Evolutionary conservation across 345 rosid genomes (phyloP), one percentile per base, ranked within the genome.

Genomic region (Gossypium longicalyx): DNA sequence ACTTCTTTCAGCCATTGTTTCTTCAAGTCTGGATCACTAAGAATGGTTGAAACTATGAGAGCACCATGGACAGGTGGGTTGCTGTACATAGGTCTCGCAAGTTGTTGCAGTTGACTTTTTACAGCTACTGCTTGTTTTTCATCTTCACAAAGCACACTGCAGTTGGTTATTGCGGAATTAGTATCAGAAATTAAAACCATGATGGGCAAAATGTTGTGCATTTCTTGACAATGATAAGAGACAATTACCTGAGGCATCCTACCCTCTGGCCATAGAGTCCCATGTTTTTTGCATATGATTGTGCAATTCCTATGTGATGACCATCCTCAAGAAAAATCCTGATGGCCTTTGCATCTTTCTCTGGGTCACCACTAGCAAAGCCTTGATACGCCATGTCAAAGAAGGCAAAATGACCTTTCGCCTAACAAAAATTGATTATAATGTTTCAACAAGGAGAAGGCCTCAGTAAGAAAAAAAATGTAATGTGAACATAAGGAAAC

Each of bases 301-400:
- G 97, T 54, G 98, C 83, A 75, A 94, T 87, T 81, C 98, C 98
- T 75, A 94, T 86, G 25, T 80, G 85, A 82, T 92, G 97, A 57
- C 98, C 95, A 75, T 94, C 98, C 83, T 88, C 84, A 20, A 94
- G 93, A 77, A 94, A 94, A 82, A 94, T 94, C 84, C 97, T 86
- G 74, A 94, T 92, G 62, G 98, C 80, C 76, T 94, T 92, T 67
- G 98, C 97, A 85, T 94, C 98, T 80, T 85, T 92, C 72, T 82
- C 93, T 52, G 98, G 97, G 83, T 94, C 97, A 71, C 98, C 97
- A 77, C 97, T 90, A 17, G 98, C 98, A 78, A 94, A 94, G 70
- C 97, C 97, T 90, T 94, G 98, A 83, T 92, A 94, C 19, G 98
- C 98, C 98, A 92, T 94, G 77, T 94, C 98, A 78, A 94, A 94